Conservation (phyloP, 1,139 yeast species). For the Debaryomyces singareniensis region DNA sequence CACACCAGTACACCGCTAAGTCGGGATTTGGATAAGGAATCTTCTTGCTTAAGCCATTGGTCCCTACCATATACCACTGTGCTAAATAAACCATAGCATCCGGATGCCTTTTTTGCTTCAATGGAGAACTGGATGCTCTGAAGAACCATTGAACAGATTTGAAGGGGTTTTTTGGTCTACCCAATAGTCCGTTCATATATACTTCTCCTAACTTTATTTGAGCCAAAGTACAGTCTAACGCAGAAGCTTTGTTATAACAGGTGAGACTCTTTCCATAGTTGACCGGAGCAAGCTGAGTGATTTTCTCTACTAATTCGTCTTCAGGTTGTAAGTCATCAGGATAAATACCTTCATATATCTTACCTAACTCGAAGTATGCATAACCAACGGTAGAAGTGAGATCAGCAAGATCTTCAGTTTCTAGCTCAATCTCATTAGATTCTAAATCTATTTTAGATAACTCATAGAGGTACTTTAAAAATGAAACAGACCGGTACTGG, state of each 20-base stretch:
- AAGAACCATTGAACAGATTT: conserved; percentile 88
- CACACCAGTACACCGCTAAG: conserved; percentile 85
- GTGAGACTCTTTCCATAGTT: conserved; percentile 59
- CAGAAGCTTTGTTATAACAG: conserved; percentile 72
- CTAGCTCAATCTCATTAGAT: conserved; percentile 27
- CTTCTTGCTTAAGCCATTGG: conserved; percentile 45
- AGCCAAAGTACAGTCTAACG: conserved; percentile 68
- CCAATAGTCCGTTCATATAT: conserved; percentile 79
- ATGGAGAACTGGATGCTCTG: conserved; percentile 59
- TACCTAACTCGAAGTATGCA: conserved; percentile 53
- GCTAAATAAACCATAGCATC: conserved; percentile 86
- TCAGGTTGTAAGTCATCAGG: conserved; percentile 38
- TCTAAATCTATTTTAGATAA: conserved; percentile 31
- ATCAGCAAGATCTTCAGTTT: conserved; percentile 37
- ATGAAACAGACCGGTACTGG: conserved; percentile 28
- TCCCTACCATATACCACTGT: conserved; percentile 90
- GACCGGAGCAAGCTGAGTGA: conserved; percentile 36
- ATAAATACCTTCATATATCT: conserved; percentile 61
- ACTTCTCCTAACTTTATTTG: conserved; percentile 83
- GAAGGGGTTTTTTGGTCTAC: conserved; percentile 58
- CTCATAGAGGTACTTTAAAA: conserved; percentile 31
- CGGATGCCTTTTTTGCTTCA: conserved; percentile 58
- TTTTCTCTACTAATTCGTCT: conserved; percentile 29
- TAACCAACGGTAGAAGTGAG: conserved; percentile 37
- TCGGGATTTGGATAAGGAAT: conserved; percentile 65